phyloP scores from a whole-genome alignment of 768 basidiomycete genomes.

The Calocera cornea region DNA sequence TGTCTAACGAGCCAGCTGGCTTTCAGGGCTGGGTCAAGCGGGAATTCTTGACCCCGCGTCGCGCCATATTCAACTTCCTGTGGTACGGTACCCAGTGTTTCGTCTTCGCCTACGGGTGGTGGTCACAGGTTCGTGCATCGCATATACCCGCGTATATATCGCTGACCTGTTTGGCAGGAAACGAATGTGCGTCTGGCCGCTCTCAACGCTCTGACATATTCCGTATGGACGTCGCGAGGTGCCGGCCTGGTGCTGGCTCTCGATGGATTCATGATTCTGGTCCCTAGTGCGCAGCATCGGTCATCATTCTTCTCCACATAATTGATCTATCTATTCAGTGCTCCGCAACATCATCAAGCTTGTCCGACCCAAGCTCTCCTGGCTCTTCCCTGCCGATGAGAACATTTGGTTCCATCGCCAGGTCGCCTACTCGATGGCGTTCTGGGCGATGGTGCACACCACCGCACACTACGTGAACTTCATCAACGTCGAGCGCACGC shows the following conservation, averaged over 20 bases:
- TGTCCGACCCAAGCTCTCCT: slow-evolving; percentile 64
- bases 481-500: slow-evolving; percentile 76
- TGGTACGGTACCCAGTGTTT: slow-evolving; percentile 68
- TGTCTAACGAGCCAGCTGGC: slow-evolving; percentile 35
- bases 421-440: slow-evolving; percentile 86
- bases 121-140: slow-evolving; percentile 45
- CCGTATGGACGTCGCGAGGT: slow-evolving; percentile 82
- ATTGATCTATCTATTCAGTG: slow-evolving; percentile 27
- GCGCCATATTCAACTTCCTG: slow-evolving; percentile 35
- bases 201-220: slow-evolving; percentile 66
- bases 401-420: slow-evolving; percentile 94
- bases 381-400: slow-evolving; percentile 84
- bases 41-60: slow-evolving; percentile 49
- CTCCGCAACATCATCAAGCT: slow-evolving; percentile 76
- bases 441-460: slow-evolving; percentile 85
- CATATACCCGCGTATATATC: neutral
- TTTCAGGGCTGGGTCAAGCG: slow-evolving; percentile 50
- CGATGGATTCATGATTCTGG: slow-evolving; percentile 70
- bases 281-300: slow-evolving; percentile 39
- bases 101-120: slow-evolving; percentile 80
- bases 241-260: slow-evolving; percentile 83
- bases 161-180: slow-evolving; percentile 28
- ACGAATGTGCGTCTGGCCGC: slow-evolving; percentile 50
- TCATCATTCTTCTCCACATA: neutral
- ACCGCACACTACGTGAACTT: slow-evolving; percentile 92